Conservation (phyloP, 805 yeast genomes). For the Maudiozyma barnettii region DNA sequence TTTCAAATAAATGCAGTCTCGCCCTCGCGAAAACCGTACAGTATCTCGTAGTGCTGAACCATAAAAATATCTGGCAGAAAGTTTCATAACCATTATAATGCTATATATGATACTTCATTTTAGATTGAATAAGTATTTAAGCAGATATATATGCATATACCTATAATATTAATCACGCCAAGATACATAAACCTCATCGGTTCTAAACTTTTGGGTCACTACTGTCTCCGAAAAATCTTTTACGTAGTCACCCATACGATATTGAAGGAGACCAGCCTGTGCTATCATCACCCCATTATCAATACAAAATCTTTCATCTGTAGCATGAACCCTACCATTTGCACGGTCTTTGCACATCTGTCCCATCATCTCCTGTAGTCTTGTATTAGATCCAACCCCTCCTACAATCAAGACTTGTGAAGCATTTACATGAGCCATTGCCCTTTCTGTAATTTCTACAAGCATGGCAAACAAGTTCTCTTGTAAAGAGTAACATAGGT, state of each 20-base stretch:
- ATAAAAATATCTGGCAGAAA: too few species aligned
- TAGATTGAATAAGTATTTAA: too few species aligned
- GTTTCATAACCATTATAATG: too few species aligned
- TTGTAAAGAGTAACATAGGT: constrained; percentile 85
- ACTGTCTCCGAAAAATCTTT: constrained; percentile 57
- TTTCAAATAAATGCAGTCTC: too few species aligned
- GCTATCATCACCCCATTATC: constrained; percentile 99
- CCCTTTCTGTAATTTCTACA: constrained; percentile 95
- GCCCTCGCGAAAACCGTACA: too few species aligned
- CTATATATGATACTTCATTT: too few species aligned
- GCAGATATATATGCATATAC: too few species aligned
- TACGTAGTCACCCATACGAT: constrained; percentile 64
- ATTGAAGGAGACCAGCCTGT: constrained; percentile 86
- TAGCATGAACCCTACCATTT: constrained; percentile 81
- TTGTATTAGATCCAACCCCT: constrained; percentile 92
- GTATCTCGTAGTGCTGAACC: too few species aligned
- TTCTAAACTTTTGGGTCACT: constrained; percentile 87
- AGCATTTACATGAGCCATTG: constrained; percentile 93
- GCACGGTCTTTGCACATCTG: constrained; percentile 77
- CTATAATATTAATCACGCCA: constrained; percentile 58
- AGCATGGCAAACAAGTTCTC: constrained; percentile 92
- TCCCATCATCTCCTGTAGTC: constrained; percentile 96
- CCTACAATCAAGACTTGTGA: constrained; percentile 91
- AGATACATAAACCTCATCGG: constrained; percentile 82
- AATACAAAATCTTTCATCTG: constrained; percentile 94